phyloP scores from a whole-genome alignment of 2,329 filamentous ascomycete genomes.

The Penicillium griseofulvum region DNA sequence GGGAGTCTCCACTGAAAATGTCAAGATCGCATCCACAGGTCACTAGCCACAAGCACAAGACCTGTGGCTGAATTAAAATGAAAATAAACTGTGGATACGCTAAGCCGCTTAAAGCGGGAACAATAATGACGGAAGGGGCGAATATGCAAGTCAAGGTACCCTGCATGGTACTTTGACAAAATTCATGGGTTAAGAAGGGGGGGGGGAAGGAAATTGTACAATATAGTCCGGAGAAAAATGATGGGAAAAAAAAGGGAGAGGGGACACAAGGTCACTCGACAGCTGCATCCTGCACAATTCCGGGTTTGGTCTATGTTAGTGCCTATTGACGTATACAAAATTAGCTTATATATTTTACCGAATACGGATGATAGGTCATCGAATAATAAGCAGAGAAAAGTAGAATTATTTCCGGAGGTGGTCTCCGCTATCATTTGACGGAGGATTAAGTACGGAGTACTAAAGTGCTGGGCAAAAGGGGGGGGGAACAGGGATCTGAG shows the following conservation, averaged over 20 bases:
- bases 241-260: neutral
- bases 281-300: slow-evolving; percentile 18
- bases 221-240: slow-evolving; percentile 7
- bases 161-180: slow-evolving; percentile 12
- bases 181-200: neutral
- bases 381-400: neutral
- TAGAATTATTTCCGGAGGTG: neutral
- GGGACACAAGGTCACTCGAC: slow-evolving; percentile 14
- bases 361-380: neutral
- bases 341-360: neutral
- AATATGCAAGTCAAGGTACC: slow-evolving; percentile 22
- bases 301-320: slow-evolving; percentile 20
- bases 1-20: neutral
- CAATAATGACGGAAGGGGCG: slow-evolving; percentile 26
- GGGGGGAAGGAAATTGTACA: neutral
- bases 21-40: neutral
- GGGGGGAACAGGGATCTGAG: slow-evolving; percentile 14
- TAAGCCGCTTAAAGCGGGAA: slow-evolving; percentile 13
- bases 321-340: slow-evolving; percentile 7
- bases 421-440: neutral
- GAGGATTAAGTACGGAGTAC: neutral
- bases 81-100: slow-evolving; percentile 9
- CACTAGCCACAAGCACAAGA: neutral
- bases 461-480: slow-evolving; percentile 11
- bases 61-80: slow-evolving; percentile 4